A percentile compares a stretch with the other conserved stretches of the same genome.
Evolutionary conservation across 1,284 basidiomycete species (phyloP).

Genomic region (Xerocomus nothofagi): DNA sequence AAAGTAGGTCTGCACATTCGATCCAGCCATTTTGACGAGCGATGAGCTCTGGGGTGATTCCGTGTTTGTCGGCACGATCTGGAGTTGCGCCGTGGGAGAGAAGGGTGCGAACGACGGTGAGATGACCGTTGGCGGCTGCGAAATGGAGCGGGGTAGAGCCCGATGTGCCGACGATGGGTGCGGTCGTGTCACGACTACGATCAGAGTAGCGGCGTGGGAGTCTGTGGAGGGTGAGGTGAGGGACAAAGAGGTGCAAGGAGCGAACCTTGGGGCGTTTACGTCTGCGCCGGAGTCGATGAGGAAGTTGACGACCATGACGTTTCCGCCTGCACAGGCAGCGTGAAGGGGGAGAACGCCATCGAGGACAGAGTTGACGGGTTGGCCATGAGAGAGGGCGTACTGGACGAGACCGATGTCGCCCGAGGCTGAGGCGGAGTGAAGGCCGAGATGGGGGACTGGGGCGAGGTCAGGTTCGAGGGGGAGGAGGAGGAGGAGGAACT

Average conservation of each 20-base stretch:
- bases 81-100: constrained; percentile 80
- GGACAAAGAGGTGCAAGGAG: constrained; percentile 4
- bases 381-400: constrained; percentile 88
- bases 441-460: constrained; percentile 79
- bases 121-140: constrained; percentile 89
- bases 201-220: constrained; percentile 81
- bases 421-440: constrained; percentile 86
- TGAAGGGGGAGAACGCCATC: constrained; percentile 92
- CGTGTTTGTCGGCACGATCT: constrained; percentile 82
- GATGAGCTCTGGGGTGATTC: constrained; percentile 73
- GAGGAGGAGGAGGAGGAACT: constrained; percentile 25
- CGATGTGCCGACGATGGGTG: constrained; percentile 73
- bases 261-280: constrained; percentile 83
- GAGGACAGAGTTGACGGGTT: constrained; percentile 90
- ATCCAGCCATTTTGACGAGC: constrained; percentile 69
- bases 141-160: constrained; percentile 94
- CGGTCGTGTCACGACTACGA: constrained; percentile 59
- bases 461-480: neutral
- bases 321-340: constrained; percentile 86
- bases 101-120: constrained; percentile 69
- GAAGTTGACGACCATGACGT: constrained; percentile 79
- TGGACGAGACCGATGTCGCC: constrained; percentile 87
- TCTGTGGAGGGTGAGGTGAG: constrained; percentile 41
- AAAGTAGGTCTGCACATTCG: constrained; percentile 60
- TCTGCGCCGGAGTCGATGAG: constrained; percentile 90